Evolutionary conservation across 129 eudicot genomes (phyloP).

Genomic region (Rutidosis leptorrhynchoides): DNA sequence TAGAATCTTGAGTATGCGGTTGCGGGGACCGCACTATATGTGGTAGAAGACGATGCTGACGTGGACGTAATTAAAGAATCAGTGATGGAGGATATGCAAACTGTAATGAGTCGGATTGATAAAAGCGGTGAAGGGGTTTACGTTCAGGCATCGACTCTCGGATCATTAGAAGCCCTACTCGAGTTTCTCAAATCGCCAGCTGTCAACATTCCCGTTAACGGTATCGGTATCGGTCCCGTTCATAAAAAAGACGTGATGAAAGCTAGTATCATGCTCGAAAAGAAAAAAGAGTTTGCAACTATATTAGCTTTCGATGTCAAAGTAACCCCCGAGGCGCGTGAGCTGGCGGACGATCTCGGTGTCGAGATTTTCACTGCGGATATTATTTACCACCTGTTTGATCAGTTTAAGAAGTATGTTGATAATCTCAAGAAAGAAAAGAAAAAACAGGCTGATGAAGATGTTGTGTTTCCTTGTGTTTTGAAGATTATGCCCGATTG

Average conservation of each 20-base stretch:
- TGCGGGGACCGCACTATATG: constrained; percentile 82
- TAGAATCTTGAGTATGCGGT: constrained; percentile 96
- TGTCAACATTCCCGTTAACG: constrained; percentile 90
- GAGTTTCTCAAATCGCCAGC: constrained; percentile 80
- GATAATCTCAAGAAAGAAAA: constrained; percentile 89
- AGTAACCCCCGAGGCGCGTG: constrained; percentile 90
- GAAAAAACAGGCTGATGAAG: constrained; percentile 85
- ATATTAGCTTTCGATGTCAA: constrained; percentile 92
- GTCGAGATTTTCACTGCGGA: constrained; percentile 79
- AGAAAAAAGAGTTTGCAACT: constrained; percentile 79
- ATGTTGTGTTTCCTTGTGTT: constrained; percentile 90
- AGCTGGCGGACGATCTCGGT: constrained; percentile 78
- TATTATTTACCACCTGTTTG: constrained; percentile 78
- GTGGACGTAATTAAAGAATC: constrained; percentile 69
- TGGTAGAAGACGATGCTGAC: constrained; percentile 79
- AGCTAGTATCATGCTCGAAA: constrained; percentile 96
- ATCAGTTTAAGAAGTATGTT: constrained; percentile 88
- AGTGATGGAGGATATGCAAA: constrained; percentile 82
- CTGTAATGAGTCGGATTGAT: constrained; percentile 86
- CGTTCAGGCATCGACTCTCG: constrained; percentile 96
- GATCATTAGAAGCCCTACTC: constrained; percentile 84
- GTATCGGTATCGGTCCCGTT: constrained; percentile 90
- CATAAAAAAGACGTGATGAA: constrained; percentile 95
- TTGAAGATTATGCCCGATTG: constrained; percentile 76
- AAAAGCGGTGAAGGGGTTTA: constrained; percentile 90